Evolutionary conservation across 129 eudicot species (phyloP).

Genomic region (Ambrosia trifida): DNA sequence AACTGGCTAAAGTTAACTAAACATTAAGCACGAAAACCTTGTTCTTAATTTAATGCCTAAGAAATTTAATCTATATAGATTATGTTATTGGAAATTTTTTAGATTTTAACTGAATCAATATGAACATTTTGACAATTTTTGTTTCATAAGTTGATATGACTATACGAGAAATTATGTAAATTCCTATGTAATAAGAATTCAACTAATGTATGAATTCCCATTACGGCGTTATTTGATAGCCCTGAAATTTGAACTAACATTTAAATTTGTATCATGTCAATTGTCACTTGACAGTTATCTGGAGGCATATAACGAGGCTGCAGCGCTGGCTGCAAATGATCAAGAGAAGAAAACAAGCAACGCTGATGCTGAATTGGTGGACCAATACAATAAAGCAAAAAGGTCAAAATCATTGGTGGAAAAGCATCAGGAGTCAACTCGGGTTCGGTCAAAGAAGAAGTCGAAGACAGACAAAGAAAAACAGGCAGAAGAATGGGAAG

Average conservation of each 20-base stretch:
- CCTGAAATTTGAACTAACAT: neutral
- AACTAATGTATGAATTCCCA: neutral
- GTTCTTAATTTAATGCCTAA: neutral
- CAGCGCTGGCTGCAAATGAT: constrained; percentile 78
- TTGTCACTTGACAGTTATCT: constrained; percentile 57
- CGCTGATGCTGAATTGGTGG: constrained; percentile 82
- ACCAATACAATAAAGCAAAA: constrained; percentile 79
- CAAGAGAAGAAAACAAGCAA: constrained; percentile 42
- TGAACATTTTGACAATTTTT: neutral
- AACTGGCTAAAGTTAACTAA: neutral
- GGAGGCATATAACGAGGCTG: constrained; percentile 89
- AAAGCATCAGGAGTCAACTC: constrained; percentile 68
- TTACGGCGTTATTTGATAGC: neutral
- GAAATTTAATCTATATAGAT: neutral
- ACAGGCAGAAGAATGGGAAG: constrained; percentile 73
- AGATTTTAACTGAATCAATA: neutral
- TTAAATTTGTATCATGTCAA: neutral
- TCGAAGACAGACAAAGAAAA: constrained; percentile 38
- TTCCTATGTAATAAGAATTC: neutral
- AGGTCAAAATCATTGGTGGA: constrained; percentile 89
- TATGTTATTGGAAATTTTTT: neutral
- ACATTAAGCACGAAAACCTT: neutral
- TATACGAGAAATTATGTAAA: constrained; percentile 6
- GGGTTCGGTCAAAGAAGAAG: constrained; percentile 57
- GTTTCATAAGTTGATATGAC: neutral